These are phyloP conservation scores for Macrolepiota albuminosa DNA, from an alignment of 768 basidiomycete species.

Conservation along the genomic window DNA sequence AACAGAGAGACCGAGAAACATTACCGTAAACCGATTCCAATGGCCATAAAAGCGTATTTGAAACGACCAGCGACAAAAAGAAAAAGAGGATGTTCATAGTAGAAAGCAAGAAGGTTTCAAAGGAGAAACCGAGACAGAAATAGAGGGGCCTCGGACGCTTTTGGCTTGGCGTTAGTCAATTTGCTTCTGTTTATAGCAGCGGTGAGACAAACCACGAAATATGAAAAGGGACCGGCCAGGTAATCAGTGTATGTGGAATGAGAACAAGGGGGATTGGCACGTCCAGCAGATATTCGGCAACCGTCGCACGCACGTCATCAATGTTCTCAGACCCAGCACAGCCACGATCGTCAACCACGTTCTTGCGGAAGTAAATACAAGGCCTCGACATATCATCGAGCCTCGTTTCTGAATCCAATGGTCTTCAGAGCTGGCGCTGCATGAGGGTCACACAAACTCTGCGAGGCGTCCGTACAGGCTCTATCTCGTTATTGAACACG, in stretches of 20 bases:
- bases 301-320: neutral
- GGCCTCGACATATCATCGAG: neutral
- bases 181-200: constrained; percentile 4
- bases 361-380: neutral
- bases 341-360: neutral
- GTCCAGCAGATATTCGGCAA: neutral
- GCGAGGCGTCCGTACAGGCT: neutral
- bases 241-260: neutral
- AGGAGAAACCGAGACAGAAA: constrained; percentile 8
- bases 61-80: constrained; percentile 42
- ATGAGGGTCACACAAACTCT: neutral
- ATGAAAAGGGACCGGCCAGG: neutral
- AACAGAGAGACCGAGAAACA: constrained; percentile 3
- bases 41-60: constrained; percentile 30
- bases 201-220: constrained; percentile 8
- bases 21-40: constrained; percentile 27
- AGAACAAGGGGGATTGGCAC: neutral
- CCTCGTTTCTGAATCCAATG: too few species aligned
- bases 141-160: constrained; percentile 4
- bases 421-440: neutral
- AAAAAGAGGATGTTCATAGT: constrained; percentile 30
- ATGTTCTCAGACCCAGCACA: neutral
- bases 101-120: constrained; percentile 17
- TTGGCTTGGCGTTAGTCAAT: constrained; percentile 21
- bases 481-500: neutral